Evolutionary conservation across 768 basidiomycete species (phyloP), one percentile per base, ranked within the genome.

Genomic region (Galerina sulciceps): DNA sequence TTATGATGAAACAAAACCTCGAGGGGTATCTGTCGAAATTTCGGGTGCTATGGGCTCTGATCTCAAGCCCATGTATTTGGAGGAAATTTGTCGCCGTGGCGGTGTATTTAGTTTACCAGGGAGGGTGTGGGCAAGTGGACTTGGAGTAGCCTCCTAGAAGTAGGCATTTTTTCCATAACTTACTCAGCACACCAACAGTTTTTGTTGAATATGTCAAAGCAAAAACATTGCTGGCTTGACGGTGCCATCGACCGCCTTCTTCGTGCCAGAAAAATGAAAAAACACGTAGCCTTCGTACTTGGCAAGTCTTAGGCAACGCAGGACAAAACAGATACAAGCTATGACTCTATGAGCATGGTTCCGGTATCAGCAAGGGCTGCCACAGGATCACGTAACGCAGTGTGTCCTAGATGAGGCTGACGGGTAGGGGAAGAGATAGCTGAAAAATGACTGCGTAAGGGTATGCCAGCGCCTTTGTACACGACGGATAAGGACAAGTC

Each of bases 81-180:
- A 91, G 63, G 90, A 93, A 67, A 78, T 85, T 37, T 83, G 85
- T 61, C 79, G 92, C 46, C 79, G 92, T 14, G 91, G 91, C 3
- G 91, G 91, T 6, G 73, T 82, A 9, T 79, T 91, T 55, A 85
- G 89, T 4, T 67, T 93, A 53, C 77, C 89, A 40, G 91, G 90
- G 17, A 79, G 86, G 57, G 77, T 91, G 34, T 93, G 84, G 83
- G 76, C 78, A 6, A 79, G 74, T 53, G 73, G 76, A 20, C 69
- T 72, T 44, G 65, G 70, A 18, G 48, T 59, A 43, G 55, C 65
- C 10, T 56, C 54, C 31, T 55, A 56, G 26, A 15, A 6, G 8
- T 4, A 18, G 10, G 22, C 18, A 23, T 17, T 11, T n/a, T 31
- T 11, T 26, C 20, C 10, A 14, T 48, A 14, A 20, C 8, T 31